Evolutionary conservation across 345 rosid species (phyloP), one percentile per base, ranked within the genome.

Genomic region (Brassica nigra): DNA sequence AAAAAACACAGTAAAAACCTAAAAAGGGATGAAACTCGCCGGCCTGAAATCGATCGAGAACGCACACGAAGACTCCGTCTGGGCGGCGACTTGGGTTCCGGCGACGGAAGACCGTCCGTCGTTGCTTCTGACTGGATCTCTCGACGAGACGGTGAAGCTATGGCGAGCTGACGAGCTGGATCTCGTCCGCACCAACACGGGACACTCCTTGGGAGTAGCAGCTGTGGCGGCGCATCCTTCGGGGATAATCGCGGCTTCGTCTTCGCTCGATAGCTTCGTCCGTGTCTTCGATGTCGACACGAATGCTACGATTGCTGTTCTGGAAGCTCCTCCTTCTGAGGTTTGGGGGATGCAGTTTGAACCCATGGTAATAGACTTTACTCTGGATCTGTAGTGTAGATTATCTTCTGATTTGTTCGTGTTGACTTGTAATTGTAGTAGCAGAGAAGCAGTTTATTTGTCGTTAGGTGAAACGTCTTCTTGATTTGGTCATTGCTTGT

Each of bases 141-240:
- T 95, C 0, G 99, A 95, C 82, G 96, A 95, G 90, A 91, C 93
- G 23, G 98, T 95, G 62, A 89, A 85, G 88, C 85, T 95, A 12
- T 90, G 98, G 99, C 78, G 82, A 47, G 47, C 95, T 28, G 98
- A 95, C 76, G 97, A 93, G 81, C 87, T 93, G 64, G 81, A 78
- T 73, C 93, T 90, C 44, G 97, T 84, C 54, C 87, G 92, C 31
- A 90, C 96, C 68, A 95, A 93, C 87, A 86, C 95, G 6, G 98
- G 98, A 44, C 98, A 95, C 89, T 89, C 86, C 80, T 85, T 95
- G 62, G 97, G 98, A 73, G 99, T 95, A 66, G 97, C 95, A 47
- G 86, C 97, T 66, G 96, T 93, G 57, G 97, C 98, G n/a, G 97
- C 97, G 15, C 99, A 95, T 74, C 99, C 99, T 18, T 93, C 98